These are phyloP conservation scores for Coemansia sp. DNA, from an alignment of 192 early-diverging fungal species.

Conservation along the genomic window DNA sequence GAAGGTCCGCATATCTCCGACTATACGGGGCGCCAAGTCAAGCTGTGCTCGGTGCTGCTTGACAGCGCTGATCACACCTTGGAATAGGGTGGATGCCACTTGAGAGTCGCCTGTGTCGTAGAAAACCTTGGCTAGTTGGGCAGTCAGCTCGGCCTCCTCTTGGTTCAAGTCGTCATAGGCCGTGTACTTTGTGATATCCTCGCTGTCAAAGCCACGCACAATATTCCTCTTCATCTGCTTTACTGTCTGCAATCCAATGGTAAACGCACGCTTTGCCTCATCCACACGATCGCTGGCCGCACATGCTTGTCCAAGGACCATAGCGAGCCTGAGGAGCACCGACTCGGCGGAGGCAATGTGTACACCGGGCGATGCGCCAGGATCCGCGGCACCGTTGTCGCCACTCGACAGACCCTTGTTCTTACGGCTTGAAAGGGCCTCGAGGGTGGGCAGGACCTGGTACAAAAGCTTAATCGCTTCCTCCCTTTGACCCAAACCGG, in stretches of 20 bases:
- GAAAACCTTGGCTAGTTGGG: conserved; percentile 32
- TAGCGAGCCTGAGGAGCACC: conserved; percentile 20
- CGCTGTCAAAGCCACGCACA: conserved; percentile 26
- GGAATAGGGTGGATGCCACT: conserved; percentile 37
- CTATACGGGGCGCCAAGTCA: conserved; percentile 28
- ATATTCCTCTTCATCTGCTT: conserved; percentile 35
- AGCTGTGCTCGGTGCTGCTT: conserved; percentile 44
- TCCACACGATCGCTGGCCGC: conserved; percentile 5
- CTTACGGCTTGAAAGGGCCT: conserved; percentile 7
- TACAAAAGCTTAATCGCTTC: conserved; percentile 17
- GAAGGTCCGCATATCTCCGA: conserved; percentile 28
- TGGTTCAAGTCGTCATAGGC: conserved; percentile 36
- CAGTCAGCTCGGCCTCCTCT: conserved; percentile 36
- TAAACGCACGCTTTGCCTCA: conserved; percentile 23
- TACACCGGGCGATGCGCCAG: not conserved
- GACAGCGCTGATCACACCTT: conserved; percentile 24
- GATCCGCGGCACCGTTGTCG: not conserved
- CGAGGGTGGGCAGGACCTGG: conserved; percentile 13
- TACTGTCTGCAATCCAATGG: conserved; percentile 37
- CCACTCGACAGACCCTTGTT: conserved; percentile 11
- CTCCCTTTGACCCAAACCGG: conserved; percentile 8
- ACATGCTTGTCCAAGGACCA: conserved; percentile 23
- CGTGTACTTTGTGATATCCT: conserved; percentile 28
- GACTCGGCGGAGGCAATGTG: conserved; percentile 13
- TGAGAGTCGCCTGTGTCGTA: conserved; percentile 15